phyloP scores from a whole-genome alignment of 1,139 yeast species.

The Sugiyamaella sp. region DNA sequence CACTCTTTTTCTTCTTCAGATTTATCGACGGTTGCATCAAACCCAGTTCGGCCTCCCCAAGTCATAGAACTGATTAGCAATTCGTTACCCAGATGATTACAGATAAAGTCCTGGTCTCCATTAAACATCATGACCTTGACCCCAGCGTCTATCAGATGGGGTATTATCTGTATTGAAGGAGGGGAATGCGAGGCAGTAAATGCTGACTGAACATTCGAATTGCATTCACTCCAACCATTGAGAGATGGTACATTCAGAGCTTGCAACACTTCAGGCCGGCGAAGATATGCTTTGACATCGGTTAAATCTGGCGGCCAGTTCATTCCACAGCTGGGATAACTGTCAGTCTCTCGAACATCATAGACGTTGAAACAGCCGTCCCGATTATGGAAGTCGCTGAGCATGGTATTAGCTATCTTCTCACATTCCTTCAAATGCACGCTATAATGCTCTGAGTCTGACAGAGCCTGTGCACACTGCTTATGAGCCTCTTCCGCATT shows the following conservation, averaged over 20 bases:
- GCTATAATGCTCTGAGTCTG: conserved; percentile 39
- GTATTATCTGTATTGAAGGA: conserved; percentile 69
- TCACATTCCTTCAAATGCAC: conserved; percentile 40
- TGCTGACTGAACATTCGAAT: conserved; percentile 54
- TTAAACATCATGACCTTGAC: conserved; percentile 74
- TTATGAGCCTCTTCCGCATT: conserved; percentile 39
- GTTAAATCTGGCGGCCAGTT: conserved; percentile 87
- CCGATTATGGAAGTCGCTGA: conserved; percentile 32
- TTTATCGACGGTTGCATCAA: conserved; percentile 23
- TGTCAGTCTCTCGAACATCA: conserved; percentile 70
- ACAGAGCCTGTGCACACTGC: conserved; percentile 39
- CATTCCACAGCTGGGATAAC: conserved; percentile 86
- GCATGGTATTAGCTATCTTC: conserved; percentile 31
- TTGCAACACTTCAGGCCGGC: conserved; percentile 55
- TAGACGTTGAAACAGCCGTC: conserved; percentile 75
- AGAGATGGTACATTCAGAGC: conserved; percentile 49
- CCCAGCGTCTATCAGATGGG: conserved; percentile 54
- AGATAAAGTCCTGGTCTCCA: conserved; percentile 87
- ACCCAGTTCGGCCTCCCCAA: conserved; percentile 71
- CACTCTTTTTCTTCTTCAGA: conserved; percentile 33
- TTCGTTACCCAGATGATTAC: conserved; percentile 81
- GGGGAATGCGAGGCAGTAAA: conserved; percentile 57
- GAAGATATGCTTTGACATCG: conserved; percentile 62
- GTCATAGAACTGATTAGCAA: conserved; percentile 59
- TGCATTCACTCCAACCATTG: conserved; percentile 77